These are phyloP conservation scores for Trichoderma reesei DNA, from an alignment of 495 filamentous ascomycete species.

Conservation along the genomic window DNA sequence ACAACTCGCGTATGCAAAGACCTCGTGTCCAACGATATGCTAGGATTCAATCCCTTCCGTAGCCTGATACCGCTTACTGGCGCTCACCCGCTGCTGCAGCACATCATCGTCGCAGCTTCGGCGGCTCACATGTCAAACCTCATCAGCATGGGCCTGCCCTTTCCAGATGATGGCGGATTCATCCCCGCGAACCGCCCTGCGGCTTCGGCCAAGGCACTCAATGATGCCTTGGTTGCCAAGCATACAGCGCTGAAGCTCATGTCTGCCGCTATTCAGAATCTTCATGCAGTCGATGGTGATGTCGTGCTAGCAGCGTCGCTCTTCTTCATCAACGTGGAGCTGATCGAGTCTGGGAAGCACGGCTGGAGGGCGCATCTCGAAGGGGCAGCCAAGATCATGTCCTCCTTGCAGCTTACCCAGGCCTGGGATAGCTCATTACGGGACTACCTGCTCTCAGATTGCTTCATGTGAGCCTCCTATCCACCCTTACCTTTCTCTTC, in stretches of 20 bases:
- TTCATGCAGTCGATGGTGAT: conserved; percentile 25
- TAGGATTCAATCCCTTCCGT: conserved; percentile 40
- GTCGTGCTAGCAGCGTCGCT: conserved; percentile 42
- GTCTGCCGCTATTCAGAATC: conserved; percentile 22
- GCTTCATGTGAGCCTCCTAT: conserved; percentile 25
- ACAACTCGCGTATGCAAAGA: conserved; percentile 41
- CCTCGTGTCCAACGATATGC: conserved; percentile 41
- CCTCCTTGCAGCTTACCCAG: conserved; percentile 14
- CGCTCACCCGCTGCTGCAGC: conserved; percentile 34
- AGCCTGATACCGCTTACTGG: conserved; percentile 37
- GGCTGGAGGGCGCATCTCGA: conserved; percentile 47
- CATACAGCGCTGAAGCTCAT: conserved; percentile 38
- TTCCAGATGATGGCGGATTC: background rate
- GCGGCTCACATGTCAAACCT: conserved; percentile 42
- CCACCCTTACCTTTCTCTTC: background rate
- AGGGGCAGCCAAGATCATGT: conserved; percentile 36
- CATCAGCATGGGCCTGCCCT: conserved; percentile 18
- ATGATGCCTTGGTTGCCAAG: conserved; percentile 42
- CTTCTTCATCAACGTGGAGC: conserved; percentile 48
- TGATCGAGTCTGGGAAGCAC: conserved; percentile 47
- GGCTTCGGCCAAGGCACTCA: conserved; percentile 18
- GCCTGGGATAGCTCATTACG: conserved; percentile 17
- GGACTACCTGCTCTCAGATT: conserved; percentile 36
- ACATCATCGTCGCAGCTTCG: conserved; percentile 43
- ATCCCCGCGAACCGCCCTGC: background rate